Conservation (phyloP, 257 asterid species). For the Jacaranda copaia region DNA sequence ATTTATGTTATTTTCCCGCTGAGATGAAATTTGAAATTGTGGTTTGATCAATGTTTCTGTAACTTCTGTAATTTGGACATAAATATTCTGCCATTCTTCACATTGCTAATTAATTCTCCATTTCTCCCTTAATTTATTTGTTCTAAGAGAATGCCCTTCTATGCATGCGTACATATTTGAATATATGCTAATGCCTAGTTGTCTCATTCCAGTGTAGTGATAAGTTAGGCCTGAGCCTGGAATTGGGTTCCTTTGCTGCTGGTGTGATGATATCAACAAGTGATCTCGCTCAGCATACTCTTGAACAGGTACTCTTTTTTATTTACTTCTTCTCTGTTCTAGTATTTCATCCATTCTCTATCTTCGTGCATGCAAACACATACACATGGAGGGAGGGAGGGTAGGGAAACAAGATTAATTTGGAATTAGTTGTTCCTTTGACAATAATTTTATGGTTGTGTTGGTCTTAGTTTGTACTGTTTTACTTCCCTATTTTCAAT, state of each 20-base stretch:
- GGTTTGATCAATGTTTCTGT: conserved; percentile 22
- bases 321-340: conserved; percentile 2
- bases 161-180: conserved; percentile 21
- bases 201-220: conserved; percentile 79
- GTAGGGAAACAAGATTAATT: background rate
- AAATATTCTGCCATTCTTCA: background rate
- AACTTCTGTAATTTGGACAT: conserved; percentile 22
- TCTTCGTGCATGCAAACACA: background rate
- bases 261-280: conserved; percentile 94
- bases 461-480: background rate
- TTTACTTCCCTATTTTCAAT: background rate
- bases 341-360: conserved; percentile 13
- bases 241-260: conserved; percentile 92
- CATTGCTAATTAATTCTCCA: background rate
- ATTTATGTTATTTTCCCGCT: conserved; percentile 32
- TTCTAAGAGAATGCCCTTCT: conserved; percentile 11
- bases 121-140: conserved; percentile 10
- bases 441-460: background rate
- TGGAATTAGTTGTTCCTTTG: background rate
- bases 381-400: background rate
- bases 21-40: conserved; percentile 20
- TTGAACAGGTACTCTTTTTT: conserved; percentile 64
- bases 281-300: conserved; percentile 82
- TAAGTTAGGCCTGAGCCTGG: conserved; percentile 85
- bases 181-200: conserved; percentile 18